These are phyloP conservation scores for Neurospora sp. DNA, from an alignment of 2,329 filamentous ascomycete species.

Conservation along the genomic window DNA sequence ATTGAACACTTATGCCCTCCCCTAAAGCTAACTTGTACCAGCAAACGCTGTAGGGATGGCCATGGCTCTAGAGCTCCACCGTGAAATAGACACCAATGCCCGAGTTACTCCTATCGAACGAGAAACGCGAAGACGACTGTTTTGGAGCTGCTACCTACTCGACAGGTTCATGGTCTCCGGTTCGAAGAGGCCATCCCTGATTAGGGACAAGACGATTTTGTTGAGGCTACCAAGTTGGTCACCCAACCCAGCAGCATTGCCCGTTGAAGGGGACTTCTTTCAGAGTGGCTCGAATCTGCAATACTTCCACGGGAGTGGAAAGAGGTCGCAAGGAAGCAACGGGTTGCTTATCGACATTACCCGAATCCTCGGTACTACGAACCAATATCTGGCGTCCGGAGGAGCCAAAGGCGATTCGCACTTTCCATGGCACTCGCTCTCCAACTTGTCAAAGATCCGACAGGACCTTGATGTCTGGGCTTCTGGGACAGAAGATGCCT, in stretches of 20 bases:
- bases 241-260: constrained; percentile 47
- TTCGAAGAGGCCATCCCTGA: constrained; percentile 70
- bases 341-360: constrained; percentile 79
- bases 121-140: constrained; percentile 68
- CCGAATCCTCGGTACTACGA: constrained; percentile 72
- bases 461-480: constrained; percentile 82
- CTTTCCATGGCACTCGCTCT: constrained; percentile 82
- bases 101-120: constrained; percentile 57
- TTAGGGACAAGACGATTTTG: constrained; percentile 66
- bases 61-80: constrained; percentile 69
- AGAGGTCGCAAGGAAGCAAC: constrained; percentile 63
- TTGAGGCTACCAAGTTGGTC: constrained; percentile 69
- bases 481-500: constrained; percentile 68
- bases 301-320: constrained; percentile 57
- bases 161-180: constrained; percentile 77
- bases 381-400: constrained; percentile 72
- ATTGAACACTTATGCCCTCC: background rate
- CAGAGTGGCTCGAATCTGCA: constrained; percentile 69
- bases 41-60: constrained; percentile 74
- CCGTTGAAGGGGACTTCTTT: constrained; percentile 71
- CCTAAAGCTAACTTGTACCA: constrained; percentile 30
- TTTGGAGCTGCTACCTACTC: constrained; percentile 83
- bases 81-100: constrained; percentile 56
- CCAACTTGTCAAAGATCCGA: constrained; percentile 75
- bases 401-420: constrained; percentile 84